Percentiles rank a stretch among this genome's conserved stretches.
Conservation (phyloP, 257 asterid species). For the Marsdenia floribunda region DNA sequence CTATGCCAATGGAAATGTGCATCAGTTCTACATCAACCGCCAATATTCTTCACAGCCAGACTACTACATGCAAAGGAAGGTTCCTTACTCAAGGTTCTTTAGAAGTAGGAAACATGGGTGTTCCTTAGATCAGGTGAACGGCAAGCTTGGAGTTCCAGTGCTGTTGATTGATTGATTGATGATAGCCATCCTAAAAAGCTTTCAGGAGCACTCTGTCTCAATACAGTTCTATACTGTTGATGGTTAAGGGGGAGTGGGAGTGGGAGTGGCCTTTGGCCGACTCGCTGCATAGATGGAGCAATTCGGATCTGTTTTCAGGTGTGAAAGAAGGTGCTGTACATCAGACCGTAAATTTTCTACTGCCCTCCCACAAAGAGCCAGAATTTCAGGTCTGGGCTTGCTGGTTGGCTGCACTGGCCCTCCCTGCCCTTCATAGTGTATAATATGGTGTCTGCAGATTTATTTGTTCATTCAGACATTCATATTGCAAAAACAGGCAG, state of each 20-base stretch:
- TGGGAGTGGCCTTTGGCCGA: conserved; percentile 58
- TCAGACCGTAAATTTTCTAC: conserved; percentile 83
- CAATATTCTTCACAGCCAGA: too few relatives aligned
- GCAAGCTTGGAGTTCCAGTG: background rate
- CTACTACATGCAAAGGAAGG: too few relatives aligned
- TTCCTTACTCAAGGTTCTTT: background rate
- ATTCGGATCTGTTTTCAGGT: conserved; percentile 64
- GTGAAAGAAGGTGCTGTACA: conserved; percentile 77
- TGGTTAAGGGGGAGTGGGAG: conserved; percentile 22
- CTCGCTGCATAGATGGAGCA: conserved; percentile 74
- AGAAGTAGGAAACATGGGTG: background rate
- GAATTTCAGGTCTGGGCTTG: conserved; percentile 76
- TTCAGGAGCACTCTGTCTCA: too few relatives aligned
- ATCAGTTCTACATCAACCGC: background rate
- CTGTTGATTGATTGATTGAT: background rate
- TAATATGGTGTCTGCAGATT: conserved; percentile 63
- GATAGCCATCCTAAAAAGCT: background rate
- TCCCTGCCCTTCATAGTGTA: conserved; percentile 91
- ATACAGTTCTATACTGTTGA: background rate
- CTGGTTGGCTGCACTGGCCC: conserved; percentile 85
- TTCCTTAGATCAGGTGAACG: background rate
- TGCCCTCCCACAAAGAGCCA: conserved; percentile 71
- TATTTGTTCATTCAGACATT: too few relatives aligned
- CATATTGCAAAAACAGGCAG: background rate
- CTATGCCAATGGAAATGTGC: background rate